These are phyloP conservation scores for Cardamine chenopodiifolia DNA, from an alignment of 345 rosid species.

Conservation along the genomic window DNA sequence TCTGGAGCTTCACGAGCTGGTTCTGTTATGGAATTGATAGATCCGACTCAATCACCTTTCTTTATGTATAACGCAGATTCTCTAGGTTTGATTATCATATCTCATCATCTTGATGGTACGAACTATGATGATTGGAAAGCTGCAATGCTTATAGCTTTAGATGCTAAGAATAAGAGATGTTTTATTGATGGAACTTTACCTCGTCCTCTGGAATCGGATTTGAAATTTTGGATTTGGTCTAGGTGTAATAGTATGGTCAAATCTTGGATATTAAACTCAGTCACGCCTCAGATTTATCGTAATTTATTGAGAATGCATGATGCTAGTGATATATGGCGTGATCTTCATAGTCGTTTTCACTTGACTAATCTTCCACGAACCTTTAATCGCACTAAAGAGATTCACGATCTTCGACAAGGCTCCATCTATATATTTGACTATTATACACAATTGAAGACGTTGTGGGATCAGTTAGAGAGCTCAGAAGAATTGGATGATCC, in stretches of 20 bases:
- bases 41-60: no score
- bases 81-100: no score
- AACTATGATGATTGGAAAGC: no score
- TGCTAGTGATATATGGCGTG: background rate
- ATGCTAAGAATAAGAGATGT: background rate
- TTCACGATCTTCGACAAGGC: background rate
- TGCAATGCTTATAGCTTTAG: background rate
- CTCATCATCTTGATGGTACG: no score
- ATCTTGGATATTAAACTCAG: fast-evolving
- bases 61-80: no score
- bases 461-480: background rate
- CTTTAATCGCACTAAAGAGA: background rate
- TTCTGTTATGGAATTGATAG: no score
- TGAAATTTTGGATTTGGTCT: background rate
- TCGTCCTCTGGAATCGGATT: background rate
- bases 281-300: background rate
- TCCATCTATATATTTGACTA: background rate
- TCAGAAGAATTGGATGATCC: background rate
- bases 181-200: background rate
- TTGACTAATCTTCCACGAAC: background rate
- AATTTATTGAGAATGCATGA: background rate
- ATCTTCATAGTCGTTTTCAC: background rate
- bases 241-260: background rate
- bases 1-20: no score
- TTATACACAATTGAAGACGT: background rate